Percentiles rank a stretch among this genome's conserved stretches.
Evolutionary conservation across 495 filamentous ascomycete genomes (phyloP).

Genomic region (Aspergillus bertholletiae): DNA sequence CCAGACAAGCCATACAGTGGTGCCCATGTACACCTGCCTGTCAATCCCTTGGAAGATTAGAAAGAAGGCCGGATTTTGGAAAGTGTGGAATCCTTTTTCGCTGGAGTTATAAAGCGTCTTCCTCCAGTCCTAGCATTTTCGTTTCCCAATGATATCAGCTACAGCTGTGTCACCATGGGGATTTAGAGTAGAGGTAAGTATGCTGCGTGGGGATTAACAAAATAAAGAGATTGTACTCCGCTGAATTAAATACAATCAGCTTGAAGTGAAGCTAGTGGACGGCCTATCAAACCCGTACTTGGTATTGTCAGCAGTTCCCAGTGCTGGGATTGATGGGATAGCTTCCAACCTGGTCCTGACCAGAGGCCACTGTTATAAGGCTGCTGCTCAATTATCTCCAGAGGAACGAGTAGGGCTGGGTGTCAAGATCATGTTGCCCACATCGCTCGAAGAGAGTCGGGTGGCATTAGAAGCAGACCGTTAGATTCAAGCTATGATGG

Average conservation of each 20-base stretch:
- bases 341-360: conserved; percentile 33
- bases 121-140: conserved; percentile 63
- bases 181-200: conserved; percentile 71
- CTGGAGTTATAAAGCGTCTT: conserved; percentile 62
- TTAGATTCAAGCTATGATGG: neutral
- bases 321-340: conserved; percentile 56
- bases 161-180: conserved; percentile 60
- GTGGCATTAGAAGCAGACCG: conserved; percentile 41
- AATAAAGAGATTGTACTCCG: conserved; percentile 70
- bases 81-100: conserved; percentile 56
- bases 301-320: conserved; percentile 56
- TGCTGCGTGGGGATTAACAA: conserved; percentile 71
- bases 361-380: conserved; percentile 46
- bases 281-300: conserved; percentile 73
- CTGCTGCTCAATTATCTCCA: conserved; percentile 47
- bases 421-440: conserved; percentile 51
- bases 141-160: conserved; percentile 55
- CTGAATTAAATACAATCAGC: conserved; percentile 59
- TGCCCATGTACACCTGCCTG: conserved; percentile 65
- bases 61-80: too few species aligned
- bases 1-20: conserved; percentile 53
- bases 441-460: conserved; percentile 50
- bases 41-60: conserved; percentile 33
- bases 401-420: conserved; percentile 50
- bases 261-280: conserved; percentile 69